Evolutionary conservation across 495 filamentous ascomycete species (phyloP).

Genomic region (Emericellopsis terricola): DNA sequence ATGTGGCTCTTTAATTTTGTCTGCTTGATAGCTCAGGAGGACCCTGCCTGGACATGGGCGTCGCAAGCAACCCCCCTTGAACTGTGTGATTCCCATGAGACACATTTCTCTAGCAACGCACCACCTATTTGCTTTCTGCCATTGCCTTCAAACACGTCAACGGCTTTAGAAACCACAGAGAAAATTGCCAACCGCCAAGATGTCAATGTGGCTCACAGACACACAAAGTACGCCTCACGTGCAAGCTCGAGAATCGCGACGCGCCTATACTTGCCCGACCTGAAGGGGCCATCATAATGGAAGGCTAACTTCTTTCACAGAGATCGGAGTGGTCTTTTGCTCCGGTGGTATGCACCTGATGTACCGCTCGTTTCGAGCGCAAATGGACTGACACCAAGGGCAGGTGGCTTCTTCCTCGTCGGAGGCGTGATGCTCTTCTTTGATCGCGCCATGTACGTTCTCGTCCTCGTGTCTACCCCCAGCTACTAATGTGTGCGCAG

Average conservation of each 20-base stretch:
- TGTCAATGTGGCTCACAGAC: conserved; percentile 86
- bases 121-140: no score
- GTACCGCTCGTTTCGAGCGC: conserved; percentile 1
- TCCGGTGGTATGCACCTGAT: conserved; percentile 60
- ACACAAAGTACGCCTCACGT: conserved; percentile 57
- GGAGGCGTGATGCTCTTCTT: conserved; percentile 93
- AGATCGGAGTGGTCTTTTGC: conserved; percentile 92
- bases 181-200: conserved; percentile 24
- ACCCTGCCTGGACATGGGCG: no score
- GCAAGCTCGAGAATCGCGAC: background rate
- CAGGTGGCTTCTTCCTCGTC: conserved; percentile 83
- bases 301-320: conserved; percentile 27
- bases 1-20: no score
- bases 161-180: no score
- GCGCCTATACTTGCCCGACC: background rate
- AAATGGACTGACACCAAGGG: conserved; percentile 6
- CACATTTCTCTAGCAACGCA: no score
- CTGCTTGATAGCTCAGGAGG: no score
- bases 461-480: conserved; percentile 2
- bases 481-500: conserved; percentile 14
- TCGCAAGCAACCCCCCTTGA: no score
- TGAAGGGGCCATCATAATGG: background rate
- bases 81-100: no score
- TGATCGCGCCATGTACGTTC: conserved; percentile 71
- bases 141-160: no score